A percentile compares a stretch with the other conserved stretches of the same genome.
Evolutionary conservation across 176 grass and related monocot genomes (phyloP).

Genomic region (Zoysia japonica): DNA sequence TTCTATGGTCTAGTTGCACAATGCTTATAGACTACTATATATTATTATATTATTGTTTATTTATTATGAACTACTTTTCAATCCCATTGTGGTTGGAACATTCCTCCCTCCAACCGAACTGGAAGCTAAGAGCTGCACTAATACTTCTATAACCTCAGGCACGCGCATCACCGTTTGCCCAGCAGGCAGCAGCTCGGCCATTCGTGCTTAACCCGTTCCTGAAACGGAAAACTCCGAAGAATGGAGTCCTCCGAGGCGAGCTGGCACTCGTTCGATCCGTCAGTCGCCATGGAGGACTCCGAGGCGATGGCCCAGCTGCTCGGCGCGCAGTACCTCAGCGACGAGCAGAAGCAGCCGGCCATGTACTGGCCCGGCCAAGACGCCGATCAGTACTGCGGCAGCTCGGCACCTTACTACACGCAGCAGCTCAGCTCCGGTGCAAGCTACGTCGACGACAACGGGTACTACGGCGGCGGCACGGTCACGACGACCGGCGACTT

Average conservation of each 20-base stretch:
- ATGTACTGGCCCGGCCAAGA: conserved; percentile 66
- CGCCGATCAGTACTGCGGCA: conserved; percentile 58
- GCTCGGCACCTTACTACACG: conserved; percentile 45
- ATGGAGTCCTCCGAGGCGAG: conserved; percentile 52
- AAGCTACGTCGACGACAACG: conserved; percentile 42
- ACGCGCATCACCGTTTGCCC: conserved; percentile 7
- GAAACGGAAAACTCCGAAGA: neutral
- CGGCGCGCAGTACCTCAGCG: conserved; percentile 49
- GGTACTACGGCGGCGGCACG: conserved; percentile 44
- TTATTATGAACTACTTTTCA: too few species aligned
- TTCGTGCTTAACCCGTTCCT: conserved; percentile 8
- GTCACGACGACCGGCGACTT: conserved; percentile 41
- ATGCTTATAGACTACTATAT: too few species aligned
- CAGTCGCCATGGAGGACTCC: conserved; percentile 65
- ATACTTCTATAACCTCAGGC: conserved; percentile 30
- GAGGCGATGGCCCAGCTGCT: conserved; percentile 77
- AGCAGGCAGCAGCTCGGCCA: conserved; percentile 19
- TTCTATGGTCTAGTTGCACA: too few species aligned
- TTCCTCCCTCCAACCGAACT: conserved; percentile 21
- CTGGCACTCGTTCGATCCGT: conserved; percentile 73
- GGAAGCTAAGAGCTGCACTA: conserved; percentile 9
- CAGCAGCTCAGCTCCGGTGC: conserved; percentile 41
- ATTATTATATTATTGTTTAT: too few species aligned
- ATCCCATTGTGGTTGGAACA: conserved; percentile 7
- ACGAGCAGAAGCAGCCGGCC: conserved; percentile 36